Percentiles rank a stretch among this genome's conserved stretches.
Evolutionary conservation across 169 alveolate genomes (phyloP).

Genomic region (Cryptosporidium tyzzeri): DNA sequence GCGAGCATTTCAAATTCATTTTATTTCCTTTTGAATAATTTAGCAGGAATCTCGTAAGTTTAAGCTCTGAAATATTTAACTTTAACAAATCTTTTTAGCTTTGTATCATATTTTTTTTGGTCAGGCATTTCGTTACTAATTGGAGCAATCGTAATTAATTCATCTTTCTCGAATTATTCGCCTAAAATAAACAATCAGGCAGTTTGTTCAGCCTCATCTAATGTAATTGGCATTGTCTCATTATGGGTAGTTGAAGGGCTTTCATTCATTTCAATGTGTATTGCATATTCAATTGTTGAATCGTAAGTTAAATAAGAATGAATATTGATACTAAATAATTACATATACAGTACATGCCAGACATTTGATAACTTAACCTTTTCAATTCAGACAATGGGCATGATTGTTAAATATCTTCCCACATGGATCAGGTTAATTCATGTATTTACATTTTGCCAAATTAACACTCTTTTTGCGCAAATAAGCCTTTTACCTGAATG

Average conservation of each 20-base stretch:
- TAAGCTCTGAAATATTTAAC: neutral
- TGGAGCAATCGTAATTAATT: conserved; percentile 76
- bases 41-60: conserved; percentile 70
- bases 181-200: conserved; percentile 75
- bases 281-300: conserved; percentile 72
- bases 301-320: conserved; percentile 35
- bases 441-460: conserved; percentile 78
- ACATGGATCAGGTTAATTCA: conserved; percentile 79
- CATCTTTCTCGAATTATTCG: conserved; percentile 75
- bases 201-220: conserved; percentile 77
- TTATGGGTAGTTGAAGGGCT: conserved; percentile 78
- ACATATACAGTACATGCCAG: conserved; percentile 30
- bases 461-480: conserved; percentile 68
- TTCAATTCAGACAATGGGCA: conserved; percentile 72
- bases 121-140: conserved; percentile 76
- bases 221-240: conserved; percentile 63
- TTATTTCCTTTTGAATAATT: conserved; percentile 44
- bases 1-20: conserved; percentile 34
- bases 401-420: conserved; percentile 77
- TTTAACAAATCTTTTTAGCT: conserved; percentile 24
- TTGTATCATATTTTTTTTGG: conserved; percentile 80
- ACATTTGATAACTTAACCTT: conserved; percentile 70
- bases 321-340: neutral
- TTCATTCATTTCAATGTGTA: conserved; percentile 53
- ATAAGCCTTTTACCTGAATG: conserved; percentile 79